Evolutionary conservation across 169 alveolate genomes (phyloP), one percentile per base, ranked within the genome.

Genomic region (Cryptosporidium ubiquitum): DNA sequence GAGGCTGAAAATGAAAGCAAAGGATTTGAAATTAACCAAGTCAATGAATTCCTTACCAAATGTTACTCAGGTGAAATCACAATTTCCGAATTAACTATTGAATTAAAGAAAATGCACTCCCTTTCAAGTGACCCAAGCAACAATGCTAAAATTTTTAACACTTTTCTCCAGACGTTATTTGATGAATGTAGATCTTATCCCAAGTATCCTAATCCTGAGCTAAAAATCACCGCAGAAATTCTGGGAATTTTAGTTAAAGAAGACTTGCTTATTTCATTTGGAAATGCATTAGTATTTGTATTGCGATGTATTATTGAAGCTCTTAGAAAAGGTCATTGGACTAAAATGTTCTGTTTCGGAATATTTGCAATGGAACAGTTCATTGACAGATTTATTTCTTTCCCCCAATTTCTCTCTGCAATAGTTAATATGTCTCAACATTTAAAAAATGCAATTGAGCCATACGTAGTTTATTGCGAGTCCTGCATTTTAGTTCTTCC

Each of bases 131-230:
- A 79, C 14, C 29, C 89, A 18, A 23, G 39, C 12, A 49, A 29
- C 5, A 73, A 79, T 5, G 20, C 31, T 2, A 79, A 79, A 33
- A 16, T 79, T 4, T 58, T 79, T 35, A 79, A 79, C 26, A 60
- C 42, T 14, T 61, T 79, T n/a, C 92, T 95, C 42, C 91, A 93
- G 68, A 93, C 95, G 14, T 40, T 95, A 57, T 94, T 95, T 70
- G 94, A 92, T 92, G 97, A 95, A 85, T 95, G 97, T 79, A 89
- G 94, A 57, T 95, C 94, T 68, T 95, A 92, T 92, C 97, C 97
- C 7, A 95, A 95, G 68, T 95, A 95, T 70, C 97, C 97, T 3
- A 61, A 84, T 33, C 95, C 91, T 84, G 96, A 95, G 74, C 92
- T 95, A 84, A 93, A 94, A 35, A 91, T 91, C 31, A 95, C 97